Percentiles rank a stretch among this genome's conserved stretches.
Evolutionary conservation across 2,329 filamentous ascomycete genomes (phyloP).

Genomic region (Orbilia brochopaga): DNA sequence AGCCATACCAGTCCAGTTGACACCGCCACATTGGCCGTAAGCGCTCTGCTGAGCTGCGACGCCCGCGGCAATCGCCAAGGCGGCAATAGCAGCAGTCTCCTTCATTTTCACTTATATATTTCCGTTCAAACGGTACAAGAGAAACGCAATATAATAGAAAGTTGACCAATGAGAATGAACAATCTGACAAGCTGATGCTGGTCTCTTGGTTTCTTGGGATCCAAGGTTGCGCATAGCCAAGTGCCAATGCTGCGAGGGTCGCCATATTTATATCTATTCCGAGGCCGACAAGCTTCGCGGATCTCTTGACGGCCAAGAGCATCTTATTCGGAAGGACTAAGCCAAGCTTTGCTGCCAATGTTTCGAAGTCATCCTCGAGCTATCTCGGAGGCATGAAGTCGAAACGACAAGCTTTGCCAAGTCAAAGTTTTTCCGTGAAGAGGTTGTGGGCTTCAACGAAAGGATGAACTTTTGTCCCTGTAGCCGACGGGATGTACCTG

Average conservation of each 20-base stretch:
- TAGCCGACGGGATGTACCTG: constrained; percentile 10
- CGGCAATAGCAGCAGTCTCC: constrained; percentile 12
- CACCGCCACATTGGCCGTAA: constrained; percentile 56
- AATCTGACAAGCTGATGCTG: constrained; percentile 11
- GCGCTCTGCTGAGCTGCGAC: constrained; percentile 42
- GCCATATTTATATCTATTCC: constrained; percentile 11
- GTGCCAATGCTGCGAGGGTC: constrained; percentile 24
- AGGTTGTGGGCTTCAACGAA: neutral
- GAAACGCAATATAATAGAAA: constrained; percentile 5
- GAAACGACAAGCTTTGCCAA: constrained; percentile 19
- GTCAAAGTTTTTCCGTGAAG: constrained; percentile 26
- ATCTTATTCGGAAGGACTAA: neutral
- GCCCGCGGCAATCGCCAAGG: constrained; percentile 27
- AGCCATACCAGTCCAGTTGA: constrained; percentile 36
- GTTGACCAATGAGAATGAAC: neutral
- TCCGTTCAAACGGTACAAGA: neutral
- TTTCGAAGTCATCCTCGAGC: constrained; percentile 7
- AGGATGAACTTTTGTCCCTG: neutral
- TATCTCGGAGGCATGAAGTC: constrained; percentile 3
- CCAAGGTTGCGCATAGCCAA: constrained; percentile 17
- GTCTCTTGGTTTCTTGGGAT: constrained; percentile 27
- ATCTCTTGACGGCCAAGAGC: neutral
- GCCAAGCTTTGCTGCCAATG: constrained; percentile 8
- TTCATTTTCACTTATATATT: constrained; percentile 26
- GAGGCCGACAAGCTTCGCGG: neutral